Base-by-base conservation (phyloP, 139 green algal genomes). In the Bryopsis sp. region DNA sequence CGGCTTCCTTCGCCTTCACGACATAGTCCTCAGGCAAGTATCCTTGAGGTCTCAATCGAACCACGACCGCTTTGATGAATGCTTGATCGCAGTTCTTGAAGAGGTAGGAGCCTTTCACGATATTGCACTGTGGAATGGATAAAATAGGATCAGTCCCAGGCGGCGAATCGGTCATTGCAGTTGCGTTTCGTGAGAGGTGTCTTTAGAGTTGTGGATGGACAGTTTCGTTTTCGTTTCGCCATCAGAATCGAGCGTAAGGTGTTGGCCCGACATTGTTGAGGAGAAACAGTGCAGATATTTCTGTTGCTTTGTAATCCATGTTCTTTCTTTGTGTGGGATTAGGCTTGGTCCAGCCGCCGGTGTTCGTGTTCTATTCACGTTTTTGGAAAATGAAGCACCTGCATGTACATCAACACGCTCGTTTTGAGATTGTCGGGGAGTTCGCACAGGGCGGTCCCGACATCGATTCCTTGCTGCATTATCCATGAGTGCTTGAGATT, bases 401-500 rank as follows among this genome's bases (percentile, higher is more conserved):
- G 62, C 24, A 69, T 50, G 37, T 58, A 26, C 4, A 58, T 8
- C 8, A 69, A 36, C 31, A 69, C 43, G 62, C 54, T 36, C 19
- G 39, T 35, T 69, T n/a, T 54, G 31, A 69, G 39, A 37, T 69
- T 69, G 3, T 54, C 31, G 7, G 62, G 62, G 7, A 69, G 33
- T 39, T 69, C 62, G 11, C 35, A 8, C 8, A 69, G 62, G 24
- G 54, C 4, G 3, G 33, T 35, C 4, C n/a, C 26, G 38, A 50
- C 6, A 29, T 69, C 62, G 35, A 69, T 58, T 35, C 62, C 62
- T 54, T 37, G 34, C 5, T 69, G 15, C 4, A 58, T 6, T 8
- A 29, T 69, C 62, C 62, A 69, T 19, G 39, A 58, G 37, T 69
- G 32, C 7, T 69, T n/a, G 3, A 69, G 22, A 54, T 37, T 69